Percentiles rank a stretch among this genome's conserved stretches.
Evolutionary conservation across 192 early-diverging fungal genomes (phyloP).

Genomic region (Entophlyctis helioformis): DNA sequence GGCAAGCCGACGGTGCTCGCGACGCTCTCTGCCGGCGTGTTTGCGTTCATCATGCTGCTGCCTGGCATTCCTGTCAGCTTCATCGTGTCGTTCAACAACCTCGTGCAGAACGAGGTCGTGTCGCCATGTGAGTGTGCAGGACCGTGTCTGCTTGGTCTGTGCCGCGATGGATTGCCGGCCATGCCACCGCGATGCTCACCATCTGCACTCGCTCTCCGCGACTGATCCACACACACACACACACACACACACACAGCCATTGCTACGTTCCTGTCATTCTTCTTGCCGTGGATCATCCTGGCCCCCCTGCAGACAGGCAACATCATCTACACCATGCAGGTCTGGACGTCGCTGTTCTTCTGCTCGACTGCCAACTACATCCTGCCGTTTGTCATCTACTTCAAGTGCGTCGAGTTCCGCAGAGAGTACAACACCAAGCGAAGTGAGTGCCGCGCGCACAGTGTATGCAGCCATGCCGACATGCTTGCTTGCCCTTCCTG

Average conservation of each 20-base stretch:
- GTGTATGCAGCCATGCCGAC: too few relatives aligned
- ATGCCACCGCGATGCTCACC: background rate
- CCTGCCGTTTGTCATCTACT: slow-evolving; percentile 40
- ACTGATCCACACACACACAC: too few relatives aligned
- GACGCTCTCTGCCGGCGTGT: too few relatives aligned
- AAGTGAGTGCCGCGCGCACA: too few relatives aligned
- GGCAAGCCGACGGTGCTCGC: too few relatives aligned
- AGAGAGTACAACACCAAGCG: slow-evolving; percentile 31
- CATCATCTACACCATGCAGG: slow-evolving; percentile 12
- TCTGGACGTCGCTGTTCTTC: slow-evolving; percentile 39
- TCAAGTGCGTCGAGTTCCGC: slow-evolving; percentile 36
- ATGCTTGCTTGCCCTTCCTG: too few relatives aligned
- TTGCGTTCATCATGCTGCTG: slow-evolving; percentile 38
- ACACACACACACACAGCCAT: slow-evolving; percentile 1
- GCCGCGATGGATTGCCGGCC: too few relatives aligned
- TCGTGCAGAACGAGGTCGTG: slow-evolving; percentile 31
- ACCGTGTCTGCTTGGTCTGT: too few relatives aligned
- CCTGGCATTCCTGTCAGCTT: slow-evolving; percentile 36
- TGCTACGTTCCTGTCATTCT: slow-evolving; percentile 17
- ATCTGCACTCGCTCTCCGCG: too few relatives aligned
- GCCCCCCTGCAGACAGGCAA: slow-evolving; percentile 30
- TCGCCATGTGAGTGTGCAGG: slow-evolving; percentile 5
- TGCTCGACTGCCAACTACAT: slow-evolving; percentile 42
- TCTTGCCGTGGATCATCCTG: slow-evolving; percentile 32
- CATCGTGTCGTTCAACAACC: slow-evolving; percentile 29